Evolutionary conservation across 768 basidiomycete genomes (phyloP).

Genomic region (Clitopilus hobsonii): DNA sequence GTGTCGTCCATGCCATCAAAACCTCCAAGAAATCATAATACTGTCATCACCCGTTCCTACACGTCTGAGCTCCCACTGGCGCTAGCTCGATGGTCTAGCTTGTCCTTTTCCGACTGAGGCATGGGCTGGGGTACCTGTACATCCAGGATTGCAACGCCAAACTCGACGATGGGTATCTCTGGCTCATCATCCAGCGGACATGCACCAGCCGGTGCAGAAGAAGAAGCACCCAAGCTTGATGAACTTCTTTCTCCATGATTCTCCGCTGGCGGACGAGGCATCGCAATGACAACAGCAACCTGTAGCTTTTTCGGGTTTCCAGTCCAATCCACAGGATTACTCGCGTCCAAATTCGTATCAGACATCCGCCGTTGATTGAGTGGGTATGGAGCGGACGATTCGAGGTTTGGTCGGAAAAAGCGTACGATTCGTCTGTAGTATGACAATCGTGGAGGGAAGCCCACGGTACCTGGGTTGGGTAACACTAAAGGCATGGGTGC

Average conservation of each 20-base stretch:
- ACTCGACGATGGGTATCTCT: constrained; percentile 25
- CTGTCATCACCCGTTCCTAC: too few species aligned
- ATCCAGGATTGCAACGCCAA: constrained; percentile 24
- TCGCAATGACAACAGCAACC: constrained; percentile 29
- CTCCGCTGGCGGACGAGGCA: constrained; percentile 17
- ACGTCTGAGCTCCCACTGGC: constrained; percentile 7
- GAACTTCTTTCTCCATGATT: constrained; percentile 9
- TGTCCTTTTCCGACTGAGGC: not conserved
- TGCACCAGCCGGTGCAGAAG: not conserved
- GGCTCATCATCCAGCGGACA: constrained; percentile 10
- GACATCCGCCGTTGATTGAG: not conserved
- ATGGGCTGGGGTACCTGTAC: not conserved
- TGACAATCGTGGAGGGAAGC: not conserved
- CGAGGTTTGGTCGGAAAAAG: not conserved
- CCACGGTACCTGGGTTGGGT: not conserved
- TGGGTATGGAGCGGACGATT: not conserved
- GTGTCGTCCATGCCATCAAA: too few species aligned
- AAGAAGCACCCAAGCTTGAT: not conserved
- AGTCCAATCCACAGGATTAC: constrained; percentile 5
- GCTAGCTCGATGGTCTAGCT: not conserved
- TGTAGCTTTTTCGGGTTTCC: constrained; percentile 13
- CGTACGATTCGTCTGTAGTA: not conserved
- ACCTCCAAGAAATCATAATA: too few species aligned
- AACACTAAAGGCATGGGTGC: not conserved
- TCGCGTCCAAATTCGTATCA: not conserved